These are phyloP conservation scores for Dichotomopilus funicola DNA, from an alignment of 2,329 filamentous ascomycete genomes.

Conservation along the genomic window DNA sequence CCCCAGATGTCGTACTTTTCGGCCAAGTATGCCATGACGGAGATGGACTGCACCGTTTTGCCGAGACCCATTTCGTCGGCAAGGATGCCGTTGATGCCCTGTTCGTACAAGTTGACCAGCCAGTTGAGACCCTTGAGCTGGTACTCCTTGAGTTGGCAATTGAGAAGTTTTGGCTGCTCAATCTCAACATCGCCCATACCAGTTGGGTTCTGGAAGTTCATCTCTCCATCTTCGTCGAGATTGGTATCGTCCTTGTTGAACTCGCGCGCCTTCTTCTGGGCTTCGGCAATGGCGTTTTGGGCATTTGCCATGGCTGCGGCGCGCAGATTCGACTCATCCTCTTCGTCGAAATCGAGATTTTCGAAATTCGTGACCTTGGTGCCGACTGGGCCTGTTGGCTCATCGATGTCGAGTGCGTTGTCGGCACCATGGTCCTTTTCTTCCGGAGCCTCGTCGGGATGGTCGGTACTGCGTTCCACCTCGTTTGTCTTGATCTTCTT, in stretches of 20 bases:
- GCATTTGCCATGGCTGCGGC: slow-evolving; percentile 91
- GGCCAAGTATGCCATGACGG: slow-evolving; percentile 96
- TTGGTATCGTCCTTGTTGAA: slow-evolving; percentile 70
- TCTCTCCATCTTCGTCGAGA: slow-evolving; percentile 85
- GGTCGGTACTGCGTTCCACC: slow-evolving; percentile 83
- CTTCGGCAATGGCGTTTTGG: slow-evolving; percentile 90
- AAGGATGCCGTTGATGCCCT: slow-evolving; percentile 98
- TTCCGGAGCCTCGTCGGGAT: slow-evolving; percentile 60
- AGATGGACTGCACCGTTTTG: slow-evolving; percentile 98
- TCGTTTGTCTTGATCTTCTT: slow-evolving; percentile 99
- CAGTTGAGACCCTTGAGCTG: slow-evolving; percentile 98
- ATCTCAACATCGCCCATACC: slow-evolving; percentile 92
- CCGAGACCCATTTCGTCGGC: slow-evolving; percentile 99
- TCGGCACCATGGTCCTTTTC: slow-evolving; percentile 37
- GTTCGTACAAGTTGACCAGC: slow-evolving; percentile 97
- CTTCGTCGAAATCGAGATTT: slow-evolving; percentile 89
- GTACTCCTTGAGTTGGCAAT: slow-evolving; percentile 94
- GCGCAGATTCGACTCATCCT: slow-evolving; percentile 75
- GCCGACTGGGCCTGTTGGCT: slow-evolving; percentile 48
- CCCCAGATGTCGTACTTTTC: slow-evolving; percentile 98
- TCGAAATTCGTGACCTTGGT: slow-evolving; percentile 88
- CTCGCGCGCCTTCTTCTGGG: slow-evolving; percentile 82
- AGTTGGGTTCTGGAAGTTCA: slow-evolving; percentile 99
- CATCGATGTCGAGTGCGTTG: slow-evolving; percentile 43
- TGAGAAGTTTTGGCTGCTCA: slow-evolving; percentile 87